A percentile compares a stretch with the other conserved stretches of the same genome.
These are phyloP conservation scores for Moesziomyces antarcticus DNA, from an alignment of 1,284 basidiomycete species.

Conservation along the genomic window DNA sequence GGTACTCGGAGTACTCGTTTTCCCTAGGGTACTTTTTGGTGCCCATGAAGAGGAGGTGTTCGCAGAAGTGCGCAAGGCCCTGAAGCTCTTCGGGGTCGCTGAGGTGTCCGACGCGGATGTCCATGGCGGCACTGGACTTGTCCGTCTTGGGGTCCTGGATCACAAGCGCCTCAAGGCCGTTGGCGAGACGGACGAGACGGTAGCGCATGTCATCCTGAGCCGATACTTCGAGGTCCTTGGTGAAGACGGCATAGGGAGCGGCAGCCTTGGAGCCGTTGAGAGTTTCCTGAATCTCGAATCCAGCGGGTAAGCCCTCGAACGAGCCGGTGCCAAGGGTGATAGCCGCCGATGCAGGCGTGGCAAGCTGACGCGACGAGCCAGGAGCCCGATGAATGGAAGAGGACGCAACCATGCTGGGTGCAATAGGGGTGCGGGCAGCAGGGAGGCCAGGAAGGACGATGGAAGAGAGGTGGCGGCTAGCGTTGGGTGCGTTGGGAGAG, in stretches of 20 bases:
- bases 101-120: conserved; percentile 94
- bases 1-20: conserved; percentile 73
- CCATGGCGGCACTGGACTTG: conserved; percentile 93
- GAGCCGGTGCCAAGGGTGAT: conserved; percentile 33
- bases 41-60: conserved; percentile 96
- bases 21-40: conserved; percentile 66
- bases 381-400: conserved; percentile 17
- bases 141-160: conserved; percentile 89
- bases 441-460: conserved; percentile 4
- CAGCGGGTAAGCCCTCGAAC: conserved; percentile 39
- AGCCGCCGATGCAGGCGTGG: conserved; percentile 33
- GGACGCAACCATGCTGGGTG: conserved; percentile 15
- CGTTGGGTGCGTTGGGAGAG: conserved; percentile 2
- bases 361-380: conserved; percentile 43
- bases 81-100: conserved; percentile 77
- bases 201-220: conserved; percentile 57
- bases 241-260: conserved; percentile 59
- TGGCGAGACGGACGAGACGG: conserved; percentile 82
- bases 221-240: conserved; percentile 45
- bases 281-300: conserved; percentile 46
- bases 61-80: conserved; percentile 90
- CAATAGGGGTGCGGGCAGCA: neutral
- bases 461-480: conserved; percentile 15
- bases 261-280: conserved; percentile 40
- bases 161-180: conserved; percentile 86